A percentile compares a stretch with the other conserved stretches of the same genome.
These are phyloP conservation scores for Phoenix roebelenii DNA, from an alignment of 176 grass and related monocot species.

Conservation along the genomic window DNA sequence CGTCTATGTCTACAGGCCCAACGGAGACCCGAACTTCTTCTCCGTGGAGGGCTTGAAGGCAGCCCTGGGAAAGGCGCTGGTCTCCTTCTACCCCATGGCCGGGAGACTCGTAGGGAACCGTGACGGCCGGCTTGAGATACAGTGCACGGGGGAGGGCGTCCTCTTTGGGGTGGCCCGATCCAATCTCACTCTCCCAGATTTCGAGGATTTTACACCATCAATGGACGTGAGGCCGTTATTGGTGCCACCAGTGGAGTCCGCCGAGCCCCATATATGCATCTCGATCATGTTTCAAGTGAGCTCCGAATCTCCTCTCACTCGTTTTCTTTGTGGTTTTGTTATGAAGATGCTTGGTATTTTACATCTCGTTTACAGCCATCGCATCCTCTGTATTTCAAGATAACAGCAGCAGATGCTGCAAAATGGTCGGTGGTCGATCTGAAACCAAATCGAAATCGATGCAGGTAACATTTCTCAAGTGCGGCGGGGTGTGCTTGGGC, in stretches of 20 bases:
- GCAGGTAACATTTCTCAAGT: slow-evolving; percentile 49
- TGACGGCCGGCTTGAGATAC: slow-evolving; percentile 38
- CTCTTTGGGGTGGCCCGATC: slow-evolving; percentile 35
- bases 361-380: no score
- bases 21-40: slow-evolving; percentile 26
- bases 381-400: no score
- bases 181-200: slow-evolving; percentile 24
- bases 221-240: slow-evolving; percentile 30
- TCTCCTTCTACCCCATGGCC: slow-evolving; percentile 52
- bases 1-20: slow-evolving; percentile 41
- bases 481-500: slow-evolving; percentile 41
- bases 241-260: slow-evolving; percentile 23
- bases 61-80: slow-evolving; percentile 47
- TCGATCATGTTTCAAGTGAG: slow-evolving; percentile 36
- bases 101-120: slow-evolving; percentile 35
- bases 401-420: no score
- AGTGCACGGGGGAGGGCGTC: slow-evolving; percentile 42
- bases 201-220: slow-evolving; percentile 28
- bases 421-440: neutral
- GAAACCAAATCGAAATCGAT: neutral
- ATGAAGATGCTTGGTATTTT: no score
- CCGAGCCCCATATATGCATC: slow-evolving; percentile 18
- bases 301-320: neutral
- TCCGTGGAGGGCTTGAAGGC: slow-evolving; percentile 14
- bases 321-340: no score